Base-by-base conservation (phyloP, 2,329 filamentous ascomycete species). In the Ilyonectria robusta region DNA sequence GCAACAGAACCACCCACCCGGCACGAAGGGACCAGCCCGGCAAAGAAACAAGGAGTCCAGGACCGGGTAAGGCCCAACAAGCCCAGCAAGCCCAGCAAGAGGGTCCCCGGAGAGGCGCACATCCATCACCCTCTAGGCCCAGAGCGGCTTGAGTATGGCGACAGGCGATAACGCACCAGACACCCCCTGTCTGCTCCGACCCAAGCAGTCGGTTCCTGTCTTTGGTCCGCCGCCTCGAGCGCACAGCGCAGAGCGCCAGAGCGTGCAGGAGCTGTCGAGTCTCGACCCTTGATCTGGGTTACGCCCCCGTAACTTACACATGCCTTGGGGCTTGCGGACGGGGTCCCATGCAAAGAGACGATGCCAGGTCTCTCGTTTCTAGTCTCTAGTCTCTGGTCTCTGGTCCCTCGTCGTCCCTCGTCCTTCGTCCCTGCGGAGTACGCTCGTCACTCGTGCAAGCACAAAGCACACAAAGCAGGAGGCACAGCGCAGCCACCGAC, bases 141-240 rank as follows among this genome's bases (percentile, higher is more conserved):
- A 67, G 71, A 73, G 68, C 69, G 63, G 66, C 59, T 66, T 71
- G 64, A 72, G 47, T 60, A 60, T 35, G 29, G 59, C 61, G 66
- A 72, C 65, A 69, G 29, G 59, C 59, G 66, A 72, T 67, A 69
- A 60, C 69, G 48, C 56, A 50, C 59, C 61, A 51, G 53, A 35
- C 60, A 61, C 71, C 64, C 64, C 69, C 57, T 56, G 54, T 69
- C 65, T 68, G 62, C 63, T 70, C 64, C 65, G 73, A 73, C 70
- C 73, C 73, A 73, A 75, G 66, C 61, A 75, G 70, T 75, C 73
- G 73, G 73, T 72, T 74, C 69, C 37, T 64, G 57, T 53, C 42
- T 13, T 48, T 21, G 55, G 40, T 48, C 40, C 13, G 55, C 23
- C 33, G 26, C 31, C 31, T 33, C 31, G 31, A 33, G 31, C 31